phyloP scores from a whole-genome alignment of 2,329 filamentous ascomycete genomes.

The Colletotrichum sojae region DNA sequence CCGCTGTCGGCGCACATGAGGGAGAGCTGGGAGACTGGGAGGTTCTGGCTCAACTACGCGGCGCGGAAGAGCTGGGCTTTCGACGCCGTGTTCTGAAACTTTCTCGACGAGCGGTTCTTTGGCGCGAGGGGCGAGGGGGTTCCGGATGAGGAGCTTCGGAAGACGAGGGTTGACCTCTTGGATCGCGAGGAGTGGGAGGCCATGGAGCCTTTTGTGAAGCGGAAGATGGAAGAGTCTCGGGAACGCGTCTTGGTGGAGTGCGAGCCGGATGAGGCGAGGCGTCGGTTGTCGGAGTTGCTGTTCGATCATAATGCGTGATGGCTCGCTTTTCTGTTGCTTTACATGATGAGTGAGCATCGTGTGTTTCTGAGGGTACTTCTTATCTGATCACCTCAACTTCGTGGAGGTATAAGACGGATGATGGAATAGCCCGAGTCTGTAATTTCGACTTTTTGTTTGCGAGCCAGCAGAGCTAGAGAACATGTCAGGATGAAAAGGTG shows the following conservation, averaged over 20 bases:
- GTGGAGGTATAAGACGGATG: too few species aligned
- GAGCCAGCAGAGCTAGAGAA: too few species aligned
- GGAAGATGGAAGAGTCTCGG: constrained; percentile 41
- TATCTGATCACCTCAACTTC: too few species aligned
- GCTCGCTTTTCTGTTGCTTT: too few species aligned
- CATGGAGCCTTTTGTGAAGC: constrained; percentile 46
- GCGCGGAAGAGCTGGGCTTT: constrained; percentile 55
- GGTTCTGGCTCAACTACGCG: constrained; percentile 53
- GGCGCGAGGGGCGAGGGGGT: constrained; percentile 40
- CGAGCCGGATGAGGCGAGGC: constrained; percentile 29
- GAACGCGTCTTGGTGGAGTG: constrained; percentile 41
- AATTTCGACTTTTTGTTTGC: too few species aligned
- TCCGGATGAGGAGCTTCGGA: constrained; percentile 25
- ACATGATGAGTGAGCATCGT: too few species aligned
- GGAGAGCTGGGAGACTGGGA: constrained; percentile 52
- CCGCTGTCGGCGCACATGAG: constrained; percentile 53
- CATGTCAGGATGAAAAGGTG: too few species aligned
- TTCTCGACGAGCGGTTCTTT: constrained; percentile 54
- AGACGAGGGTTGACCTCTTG: constrained; percentile 44
- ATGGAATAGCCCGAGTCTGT: too few species aligned
- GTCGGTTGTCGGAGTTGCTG: not conserved
- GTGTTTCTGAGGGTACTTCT: too few species aligned
- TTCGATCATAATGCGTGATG: not conserved
- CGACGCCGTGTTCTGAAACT: constrained; percentile 55
- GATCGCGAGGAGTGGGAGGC: constrained; percentile 40